These are phyloP conservation scores for Nitzschia palea DNA, from an alignment of 108 stramenopile genomes.

Conservation along the genomic window DNA sequence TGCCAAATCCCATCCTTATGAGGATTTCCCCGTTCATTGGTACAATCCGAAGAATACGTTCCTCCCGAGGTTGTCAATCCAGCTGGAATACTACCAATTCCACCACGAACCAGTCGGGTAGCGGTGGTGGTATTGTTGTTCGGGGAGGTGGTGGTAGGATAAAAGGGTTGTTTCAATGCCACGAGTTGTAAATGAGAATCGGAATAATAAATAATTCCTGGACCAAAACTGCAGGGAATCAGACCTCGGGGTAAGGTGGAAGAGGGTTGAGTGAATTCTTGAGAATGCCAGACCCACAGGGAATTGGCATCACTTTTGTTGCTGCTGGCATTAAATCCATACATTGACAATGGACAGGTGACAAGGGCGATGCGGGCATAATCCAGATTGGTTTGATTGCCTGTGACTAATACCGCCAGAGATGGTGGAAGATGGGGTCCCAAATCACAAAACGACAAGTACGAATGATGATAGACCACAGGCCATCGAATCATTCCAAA, in stretches of 20 bases:
- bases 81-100: slow-evolving; percentile 22
- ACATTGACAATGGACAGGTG: slow-evolving; percentile 25
- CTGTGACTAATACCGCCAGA: slow-evolving; percentile 22
- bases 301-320: slow-evolving; percentile 1
- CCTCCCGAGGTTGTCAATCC: slow-evolving; percentile 67
- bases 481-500: slow-evolving; percentile 30
- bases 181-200: slow-evolving; percentile 14
- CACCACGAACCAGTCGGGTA: not conserved
- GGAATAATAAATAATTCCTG: slow-evolving; percentile 28
- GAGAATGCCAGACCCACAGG: slow-evolving; percentile 25
- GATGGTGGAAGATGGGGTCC: slow-evolving; percentile 43
- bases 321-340: not conserved
- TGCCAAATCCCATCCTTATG: slow-evolving; percentile 48
- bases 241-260: slow-evolving; percentile 12
- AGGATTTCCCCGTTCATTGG: slow-evolving; percentile 24
- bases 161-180: slow-evolving; percentile 13
- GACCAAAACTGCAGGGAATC: slow-evolving; percentile 12
- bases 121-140: not conserved
- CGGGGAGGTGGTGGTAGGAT: slow-evolving; percentile 17
- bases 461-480: slow-evolving; percentile 9
- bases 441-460: slow-evolving; percentile 35
- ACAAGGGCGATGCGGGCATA: slow-evolving; percentile 25
- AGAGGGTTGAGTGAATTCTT: slow-evolving; percentile 12
- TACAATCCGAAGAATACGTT: slow-evolving; percentile 38
- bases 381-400: slow-evolving; percentile 20